A percentile compares a stretch with the other conserved stretches of the same genome.
phyloP scores from a whole-genome alignment of 352 stramenopile genomes.

The Phytophthora kernoviae region DNA sequence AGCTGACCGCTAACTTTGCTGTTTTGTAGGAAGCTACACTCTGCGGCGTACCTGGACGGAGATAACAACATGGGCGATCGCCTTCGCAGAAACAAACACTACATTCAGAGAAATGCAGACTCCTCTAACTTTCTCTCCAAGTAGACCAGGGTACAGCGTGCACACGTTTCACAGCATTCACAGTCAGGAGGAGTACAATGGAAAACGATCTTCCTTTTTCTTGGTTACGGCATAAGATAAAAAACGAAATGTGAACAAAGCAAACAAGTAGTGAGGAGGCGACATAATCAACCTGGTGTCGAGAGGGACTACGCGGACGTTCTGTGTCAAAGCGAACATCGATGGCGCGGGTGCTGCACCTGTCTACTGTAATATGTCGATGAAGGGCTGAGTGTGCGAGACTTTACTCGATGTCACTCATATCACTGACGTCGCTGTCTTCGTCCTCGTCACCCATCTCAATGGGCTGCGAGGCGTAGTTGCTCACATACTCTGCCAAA shows the following conservation, averaged over 20 bases:
- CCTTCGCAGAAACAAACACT: slow-evolving; percentile 81
- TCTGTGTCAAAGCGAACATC: slow-evolving; percentile 2
- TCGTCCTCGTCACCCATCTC: slow-evolving; percentile 74
- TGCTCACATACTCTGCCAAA: slow-evolving; percentile 74
- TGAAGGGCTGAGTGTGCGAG: background rate
- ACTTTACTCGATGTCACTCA: slow-evolving; percentile 74
- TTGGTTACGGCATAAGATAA: slow-evolving; percentile 21
- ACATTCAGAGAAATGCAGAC: slow-evolving; percentile 84
- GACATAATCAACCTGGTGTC: slow-evolving; percentile 18
- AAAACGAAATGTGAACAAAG: slow-evolving; percentile 28
- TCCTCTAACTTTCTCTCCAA: slow-evolving; percentile 83
- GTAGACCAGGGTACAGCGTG: slow-evolving; percentile 27
- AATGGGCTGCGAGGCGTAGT: slow-evolving; percentile 78
- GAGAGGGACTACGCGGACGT: background rate
- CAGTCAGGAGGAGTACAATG: slow-evolving; percentile 17
- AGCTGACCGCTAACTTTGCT: slow-evolving; percentile 9
- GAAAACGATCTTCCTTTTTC: slow-evolving; percentile 34
- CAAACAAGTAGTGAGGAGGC: slow-evolving; percentile 17
- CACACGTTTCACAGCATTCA: slow-evolving; percentile 7
- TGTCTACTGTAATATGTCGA: slow-evolving; percentile 29
- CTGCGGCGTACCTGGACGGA: slow-evolving; percentile 67
- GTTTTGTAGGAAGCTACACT: slow-evolving; percentile 62
- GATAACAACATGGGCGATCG: slow-evolving; percentile 77
- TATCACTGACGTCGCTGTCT: slow-evolving; percentile 85
- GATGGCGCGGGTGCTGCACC: slow-evolving; percentile 4